Evolutionary conservation across 148 eudicot genomes (phyloP).

Genomic region (Nepenthes mirabilis): DNA sequence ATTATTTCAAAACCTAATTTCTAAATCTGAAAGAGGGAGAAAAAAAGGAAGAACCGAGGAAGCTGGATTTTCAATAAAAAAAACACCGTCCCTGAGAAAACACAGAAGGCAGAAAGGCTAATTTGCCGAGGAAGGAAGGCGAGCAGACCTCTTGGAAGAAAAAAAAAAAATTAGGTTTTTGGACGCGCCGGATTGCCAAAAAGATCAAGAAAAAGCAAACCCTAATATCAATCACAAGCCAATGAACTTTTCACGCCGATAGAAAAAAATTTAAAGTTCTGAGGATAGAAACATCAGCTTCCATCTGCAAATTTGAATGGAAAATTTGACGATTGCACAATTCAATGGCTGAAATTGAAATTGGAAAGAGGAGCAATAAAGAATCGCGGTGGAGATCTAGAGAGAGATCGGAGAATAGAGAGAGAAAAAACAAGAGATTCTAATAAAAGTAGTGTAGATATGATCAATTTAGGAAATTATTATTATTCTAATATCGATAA

Average conservation of each 20-base stretch:
- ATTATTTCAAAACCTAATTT: not conserved
- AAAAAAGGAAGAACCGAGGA: not conserved
- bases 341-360: not conserved
- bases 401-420: not conserved
- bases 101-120: not conserved
- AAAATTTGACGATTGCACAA: not conserved
- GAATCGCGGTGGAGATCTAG: not conserved
- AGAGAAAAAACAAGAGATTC: not conserved
- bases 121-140: not conserved
- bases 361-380: not conserved
- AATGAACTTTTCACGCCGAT: not conserved
- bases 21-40: no score
- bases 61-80: not conserved
- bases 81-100: not conserved
- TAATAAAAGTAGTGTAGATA: no score
- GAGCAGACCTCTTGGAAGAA: not conserved
- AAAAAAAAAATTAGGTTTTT: not conserved
- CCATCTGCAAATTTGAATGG: conserved; percentile 35
- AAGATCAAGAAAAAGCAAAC: not conserved
- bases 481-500: no score
- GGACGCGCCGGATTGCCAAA: not conserved
- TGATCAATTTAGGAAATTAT: no score
- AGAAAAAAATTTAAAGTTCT: conserved; percentile 15
- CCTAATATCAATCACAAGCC: not conserved
- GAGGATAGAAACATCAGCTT: conserved; percentile 67